Evolutionary conservation across 768 basidiomycete species (phyloP).

Genomic region (Auriscalpium vulgare): DNA sequence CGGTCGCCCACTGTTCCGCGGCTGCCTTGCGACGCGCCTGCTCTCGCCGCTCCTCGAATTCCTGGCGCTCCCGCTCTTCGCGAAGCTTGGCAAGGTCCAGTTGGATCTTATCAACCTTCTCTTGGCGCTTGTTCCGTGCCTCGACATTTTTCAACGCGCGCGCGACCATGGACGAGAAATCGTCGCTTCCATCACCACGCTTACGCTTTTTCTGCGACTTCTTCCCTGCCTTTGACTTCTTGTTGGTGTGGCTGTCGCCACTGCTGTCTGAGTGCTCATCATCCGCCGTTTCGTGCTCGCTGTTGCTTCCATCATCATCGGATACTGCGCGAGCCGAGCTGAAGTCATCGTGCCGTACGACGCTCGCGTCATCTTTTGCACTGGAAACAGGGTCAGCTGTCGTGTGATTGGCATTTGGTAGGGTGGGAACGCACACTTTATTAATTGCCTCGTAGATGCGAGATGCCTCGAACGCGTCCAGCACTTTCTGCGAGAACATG

Average conservation of each 20-base stretch:
- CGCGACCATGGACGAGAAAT: not conserved
- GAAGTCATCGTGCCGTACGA: not conserved
- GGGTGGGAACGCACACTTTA: too few species aligned
- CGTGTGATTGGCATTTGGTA: not conserved
- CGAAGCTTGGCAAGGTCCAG: not conserved
- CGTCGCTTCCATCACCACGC: not conserved
- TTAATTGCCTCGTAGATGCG: not conserved
- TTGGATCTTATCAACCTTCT: not conserved
- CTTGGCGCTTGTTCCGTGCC: not conserved
- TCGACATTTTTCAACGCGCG: not conserved
- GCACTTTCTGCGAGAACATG: not conserved
- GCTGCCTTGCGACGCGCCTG: not conserved
- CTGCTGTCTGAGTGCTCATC: not conserved
- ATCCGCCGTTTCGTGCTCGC: not conserved
- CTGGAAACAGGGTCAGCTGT: not conserved
- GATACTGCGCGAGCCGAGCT: not conserved
- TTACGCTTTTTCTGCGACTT: not conserved
- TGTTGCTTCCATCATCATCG: too few species aligned
- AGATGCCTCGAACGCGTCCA: not conserved
- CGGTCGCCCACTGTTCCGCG: not conserved
- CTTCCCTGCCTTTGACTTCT: not conserved
- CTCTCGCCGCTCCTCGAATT: not conserved
- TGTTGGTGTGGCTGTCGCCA: not conserved
- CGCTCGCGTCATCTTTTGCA: not conserved
- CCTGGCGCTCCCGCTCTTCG: not conserved